phyloP scores from a whole-genome alignment of 2,329 filamentous ascomycete species.

The Coniochaeta prunicola region DNA sequence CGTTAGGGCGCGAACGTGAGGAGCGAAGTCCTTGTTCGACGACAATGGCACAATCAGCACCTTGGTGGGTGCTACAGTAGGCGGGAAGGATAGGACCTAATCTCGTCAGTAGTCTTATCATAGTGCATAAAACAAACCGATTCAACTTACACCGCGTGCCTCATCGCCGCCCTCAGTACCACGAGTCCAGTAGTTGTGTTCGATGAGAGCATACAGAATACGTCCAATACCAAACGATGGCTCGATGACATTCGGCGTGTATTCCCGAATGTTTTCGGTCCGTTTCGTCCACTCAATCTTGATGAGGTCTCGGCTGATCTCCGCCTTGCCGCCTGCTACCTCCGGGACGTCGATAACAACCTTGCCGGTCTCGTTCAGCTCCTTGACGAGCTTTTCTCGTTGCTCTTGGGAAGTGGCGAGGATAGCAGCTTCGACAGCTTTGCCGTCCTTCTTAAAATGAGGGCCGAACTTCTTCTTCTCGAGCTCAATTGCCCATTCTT shows the following conservation, averaged over 20 bases:
- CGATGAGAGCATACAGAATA: constrained; percentile 86
- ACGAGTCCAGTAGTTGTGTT: constrained; percentile 93
- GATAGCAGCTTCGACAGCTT: constrained; percentile 74
- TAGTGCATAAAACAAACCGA: background rate
- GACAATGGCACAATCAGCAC: constrained; percentile 88
- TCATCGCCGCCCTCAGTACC: constrained; percentile 64
- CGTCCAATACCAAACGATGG: constrained; percentile 95
- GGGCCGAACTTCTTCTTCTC: constrained; percentile 96
- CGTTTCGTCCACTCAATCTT: constrained; percentile 78
- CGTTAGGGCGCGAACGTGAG: constrained; percentile 66
- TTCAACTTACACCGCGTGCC: constrained; percentile 69
- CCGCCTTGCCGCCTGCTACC: constrained; percentile 63
- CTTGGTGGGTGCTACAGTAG: constrained; percentile 83
- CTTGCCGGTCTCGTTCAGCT: constrained; percentile 66
- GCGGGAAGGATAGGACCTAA: constrained; percentile 49
- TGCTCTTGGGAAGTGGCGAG: constrained; percentile 70
- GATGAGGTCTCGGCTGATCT: constrained; percentile 72
- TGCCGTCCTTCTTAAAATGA: constrained; percentile 90
- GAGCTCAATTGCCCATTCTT: constrained; percentile 82
- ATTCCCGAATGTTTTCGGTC: constrained; percentile 79
- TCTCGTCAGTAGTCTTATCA: constrained; percentile 32
- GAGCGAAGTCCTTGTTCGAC: constrained; percentile 70
- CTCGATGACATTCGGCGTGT: constrained; percentile 93
- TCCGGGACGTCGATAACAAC: constrained; percentile 68
- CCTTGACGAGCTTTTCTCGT: constrained; percentile 70